Evolutionary conservation across 208 protist genomes (phyloP), one percentile per base, ranked within the genome.

Genomic region (Tritrichomonas foetus): DNA sequence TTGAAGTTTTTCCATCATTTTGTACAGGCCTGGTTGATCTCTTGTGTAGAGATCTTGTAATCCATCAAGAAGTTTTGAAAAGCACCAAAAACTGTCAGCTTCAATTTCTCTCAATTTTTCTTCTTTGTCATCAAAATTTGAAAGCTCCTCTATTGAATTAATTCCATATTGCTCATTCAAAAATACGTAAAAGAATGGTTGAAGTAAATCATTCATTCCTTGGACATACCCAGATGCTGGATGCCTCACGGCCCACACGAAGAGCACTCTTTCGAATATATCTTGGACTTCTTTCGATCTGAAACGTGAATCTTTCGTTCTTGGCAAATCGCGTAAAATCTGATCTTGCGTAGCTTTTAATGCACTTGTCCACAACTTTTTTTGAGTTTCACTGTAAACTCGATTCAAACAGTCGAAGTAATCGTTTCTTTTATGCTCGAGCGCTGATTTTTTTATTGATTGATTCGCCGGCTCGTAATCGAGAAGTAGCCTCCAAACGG

Each of bases 171-270:
- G 1, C n/a, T 25, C 41, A 5, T 49, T 82, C 8, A 82, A 30
- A 30, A 82, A 97, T 16, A 97, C 97, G 64, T 94, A 96, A 94
- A 98, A 96, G 94, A 98, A 98, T 0, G 97, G 97, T 64, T 97
- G 96, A 0, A 97, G 95, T 44, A 98, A 89, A 95, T 98, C 97
- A 92, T 98, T 98, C 94, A 98, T 97, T 44, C 97, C 97, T 95
- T 98, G 97, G 75, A 98, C 97, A 94, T 98, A 98, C 33, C 97
- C 97, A 84, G 96, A 97, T 0, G 97, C 97, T 13, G 97, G 97
- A 95, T 98, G 97, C 53, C 97, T 96, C 33, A 98, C 93, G 0
- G 97, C 95, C 97, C 97, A 98, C 47, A 98, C 96, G 93, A 97
- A 98, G 30, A 98, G 95, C 36, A 98, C 96, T 5, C 97, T 95